phyloP scores from a whole-genome alignment of 2,329 filamentous ascomycete species.

The Cryoendolithus antarcticus region DNA sequence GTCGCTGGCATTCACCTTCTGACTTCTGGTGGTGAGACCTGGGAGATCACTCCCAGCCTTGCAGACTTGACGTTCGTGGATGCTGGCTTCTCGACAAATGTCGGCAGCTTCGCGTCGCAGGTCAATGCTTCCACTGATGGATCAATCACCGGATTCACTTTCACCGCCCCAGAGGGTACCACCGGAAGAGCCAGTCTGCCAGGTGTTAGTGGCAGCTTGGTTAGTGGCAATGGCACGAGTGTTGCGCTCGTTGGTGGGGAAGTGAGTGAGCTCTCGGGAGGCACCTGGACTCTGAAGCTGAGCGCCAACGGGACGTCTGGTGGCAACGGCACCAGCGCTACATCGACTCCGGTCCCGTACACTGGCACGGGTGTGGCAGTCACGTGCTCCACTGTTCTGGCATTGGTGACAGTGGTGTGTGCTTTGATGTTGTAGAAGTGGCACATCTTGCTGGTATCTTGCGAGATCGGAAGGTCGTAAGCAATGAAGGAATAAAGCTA shows the following conservation, averaged over 20 bases:
- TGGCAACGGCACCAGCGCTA: conserved; percentile 3
- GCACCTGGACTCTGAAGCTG: conserved; percentile 15
- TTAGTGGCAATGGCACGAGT: conserved; percentile 21
- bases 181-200: conserved; percentile 8
- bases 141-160: conserved; percentile 2
- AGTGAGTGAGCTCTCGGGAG: conserved; percentile 14
- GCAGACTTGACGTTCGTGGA: conserved; percentile 6
- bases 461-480: too few relatives aligned
- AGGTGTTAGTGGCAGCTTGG: conserved; percentile 29
- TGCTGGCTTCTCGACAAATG: conserved; percentile 4
- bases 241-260: conserved; percentile 14
- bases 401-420: not conserved
- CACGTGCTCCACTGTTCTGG: not conserved
- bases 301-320: conserved; percentile 1
- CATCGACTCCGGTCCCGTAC: conserved; percentile 1
- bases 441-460: too few relatives aligned
- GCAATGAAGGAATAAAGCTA: too few relatives aligned
- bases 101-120: conserved; percentile 4
- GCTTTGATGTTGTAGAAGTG: conserved; percentile 2
- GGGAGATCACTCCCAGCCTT: conserved; percentile 7
- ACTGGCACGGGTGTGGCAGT: conserved; percentile 2
- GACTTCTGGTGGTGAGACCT: conserved; percentile 9
- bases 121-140: conserved; percentile 3
- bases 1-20: conserved; percentile 31
- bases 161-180: conserved; percentile 3